Evolutionary conservation across 2,329 filamentous ascomycete genomes (phyloP), one percentile per base, ranked within the genome.

Genomic region (Diaporthe citrichinensis): DNA sequence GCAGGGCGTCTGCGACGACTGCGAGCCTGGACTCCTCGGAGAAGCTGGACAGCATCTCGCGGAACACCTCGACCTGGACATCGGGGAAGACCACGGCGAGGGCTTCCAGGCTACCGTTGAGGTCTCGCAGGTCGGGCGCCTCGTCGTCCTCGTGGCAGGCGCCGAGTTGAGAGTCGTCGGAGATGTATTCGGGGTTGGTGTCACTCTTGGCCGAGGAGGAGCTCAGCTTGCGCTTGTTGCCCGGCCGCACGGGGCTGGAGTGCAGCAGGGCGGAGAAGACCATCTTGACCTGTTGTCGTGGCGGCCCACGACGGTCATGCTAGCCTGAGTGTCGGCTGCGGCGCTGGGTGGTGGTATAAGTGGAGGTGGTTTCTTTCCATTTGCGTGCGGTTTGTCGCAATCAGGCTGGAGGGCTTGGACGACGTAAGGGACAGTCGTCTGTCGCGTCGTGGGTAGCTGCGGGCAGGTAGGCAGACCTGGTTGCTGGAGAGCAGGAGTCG

Each of bases 1-100:
- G 87, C 75, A 97, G 86, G 68, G 92, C 90, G 81, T 97, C 94
- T 17, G 94, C 94, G 39, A 96, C 92, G 67, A 97, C 88, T 58
- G 94, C 92, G 34, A 96, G 85, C 78, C 94, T 88, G 77, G 94
- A 96, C 83, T 96, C 93, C 79, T 92, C 91, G 80, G 93, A 93
- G 81, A 96, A 93, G 80, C 88, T 93, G 53, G 88, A 85, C 67
- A 97, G 90, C 90, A 97, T 94, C 85, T 96, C 94, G 59, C 94
- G 91, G 81, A 97, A 95, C 25, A 96, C 94, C 79, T 96, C 94
- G 76, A 94, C 88, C 83, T 95, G 93, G n/a, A 96, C 88, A 83
- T 96, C 91, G 39, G 94, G 94, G 78, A 97, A 97, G 12, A 96
- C 88, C 65, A 91, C 91, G 31, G 92, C 90, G 58, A 97, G 89